phyloP scores from a whole-genome alignment of 805 yeast genomes.

The Monosporozyma solicola region DNA sequence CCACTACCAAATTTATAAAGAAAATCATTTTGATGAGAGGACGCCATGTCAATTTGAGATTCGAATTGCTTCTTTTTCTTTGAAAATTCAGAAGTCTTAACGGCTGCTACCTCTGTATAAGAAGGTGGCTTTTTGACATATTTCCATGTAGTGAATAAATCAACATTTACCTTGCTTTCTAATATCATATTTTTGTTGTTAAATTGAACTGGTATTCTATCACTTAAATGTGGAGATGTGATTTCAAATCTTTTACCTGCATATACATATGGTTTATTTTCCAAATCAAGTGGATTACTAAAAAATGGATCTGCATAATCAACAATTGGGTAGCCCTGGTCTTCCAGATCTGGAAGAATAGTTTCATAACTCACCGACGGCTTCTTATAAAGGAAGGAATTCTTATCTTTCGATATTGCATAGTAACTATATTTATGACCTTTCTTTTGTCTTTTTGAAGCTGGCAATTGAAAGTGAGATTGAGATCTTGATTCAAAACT shows the following conservation, averaged over 20 bases:
- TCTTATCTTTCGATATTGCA: background rate
- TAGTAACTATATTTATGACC: background rate
- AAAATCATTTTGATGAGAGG: conserved; percentile 11
- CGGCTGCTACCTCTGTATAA: conserved; percentile 26
- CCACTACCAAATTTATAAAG: conserved; percentile 5
- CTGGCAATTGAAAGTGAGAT: background rate
- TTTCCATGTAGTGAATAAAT: conserved; percentile 33
- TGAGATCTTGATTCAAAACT: background rate
- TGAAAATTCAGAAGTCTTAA: conserved; percentile 5
- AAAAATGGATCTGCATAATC: conserved; percentile 59
- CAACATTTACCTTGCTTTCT: conserved; percentile 1
- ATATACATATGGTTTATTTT: conserved; percentile 45
- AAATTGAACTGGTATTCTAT: conserved; percentile 26
- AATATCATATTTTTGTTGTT: conserved; percentile 11
- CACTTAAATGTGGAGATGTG: conserved; percentile 31
- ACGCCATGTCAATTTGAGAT: conserved; percentile 46
- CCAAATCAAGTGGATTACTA: conserved; percentile 43
- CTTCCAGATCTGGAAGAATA: conserved; percentile 41
- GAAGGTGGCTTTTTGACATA: conserved; percentile 44
- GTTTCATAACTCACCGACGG: conserved; percentile 22
- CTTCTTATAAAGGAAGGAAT: conserved; percentile 6
- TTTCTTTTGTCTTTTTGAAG: background rate
- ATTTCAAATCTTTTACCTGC: conserved; percentile 58
- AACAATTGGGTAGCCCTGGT: conserved; percentile 39
- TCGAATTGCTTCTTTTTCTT: conserved; percentile 6